Evolutionary conservation across 2,329 filamentous ascomycete genomes (phyloP), one percentile per base, ranked within the genome.

Genomic region (Byssoonygena ceratinophila): DNA sequence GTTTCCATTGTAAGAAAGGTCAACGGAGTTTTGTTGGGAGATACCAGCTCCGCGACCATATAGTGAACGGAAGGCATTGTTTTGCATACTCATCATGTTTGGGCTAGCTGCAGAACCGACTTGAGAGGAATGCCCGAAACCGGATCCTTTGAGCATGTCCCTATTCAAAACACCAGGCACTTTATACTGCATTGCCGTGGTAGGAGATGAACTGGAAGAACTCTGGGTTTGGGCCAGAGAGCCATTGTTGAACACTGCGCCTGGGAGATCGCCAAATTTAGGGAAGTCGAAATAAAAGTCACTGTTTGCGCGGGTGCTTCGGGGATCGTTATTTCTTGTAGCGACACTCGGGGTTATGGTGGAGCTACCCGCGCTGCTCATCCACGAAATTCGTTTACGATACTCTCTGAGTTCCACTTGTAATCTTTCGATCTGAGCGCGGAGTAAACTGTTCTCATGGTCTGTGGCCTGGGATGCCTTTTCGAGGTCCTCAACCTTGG

Each of bases 241-340:
- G n/a, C 70, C 67, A 52, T 73, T 74, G 55, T 69, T 75, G 55
- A 79, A 74, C 11, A 79, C 70, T 3, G 72, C 68, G 25, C 72
- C 74, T 18, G 79, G 78, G 23, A 94, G 77, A 54, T 82, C 78
- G 44, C 92, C 92, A 63, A 98, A 97, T 65, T 86, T 90, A 58
- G 92, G 91, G 59, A 97, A 97, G 60, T 97, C 91, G 61, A 98
- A 97, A 59, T 91, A 84, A 65, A 97, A 97, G 65, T 85, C 89
- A 66, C 85, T 84, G 34, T 37, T 44, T 27, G 25, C 14, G 59
- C 81, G 83, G 67, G 61, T 76, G 72, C 62, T 77, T 73, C 67
- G 70, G 20, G 63, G 69, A 53, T 72, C 68, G 62, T 67, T 67
- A 29, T 69, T 69, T 12, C 74, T 75, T 55, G 73, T 71, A 22